Percentiles rank a stretch among this genome's conserved stretches.
These are phyloP conservation scores for Exophiala sideris DNA, from an alignment of 2,329 filamentous ascomycete species.

Conservation along the genomic window DNA sequence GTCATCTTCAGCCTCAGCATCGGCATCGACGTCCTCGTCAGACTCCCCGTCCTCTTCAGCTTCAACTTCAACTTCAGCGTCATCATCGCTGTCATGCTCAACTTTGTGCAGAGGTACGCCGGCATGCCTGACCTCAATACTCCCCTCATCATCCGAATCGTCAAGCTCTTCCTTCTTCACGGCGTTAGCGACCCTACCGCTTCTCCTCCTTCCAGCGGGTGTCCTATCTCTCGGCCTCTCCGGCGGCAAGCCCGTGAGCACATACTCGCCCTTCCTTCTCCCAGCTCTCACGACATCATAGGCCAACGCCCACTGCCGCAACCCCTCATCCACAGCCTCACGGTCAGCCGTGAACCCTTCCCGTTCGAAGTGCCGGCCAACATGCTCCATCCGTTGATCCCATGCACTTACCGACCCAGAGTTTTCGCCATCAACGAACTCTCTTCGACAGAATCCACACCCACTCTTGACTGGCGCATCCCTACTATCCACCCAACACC, in stretches of 20 bases:
- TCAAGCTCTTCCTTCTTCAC: constrained; percentile 5
- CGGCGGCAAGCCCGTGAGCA: constrained; percentile 17
- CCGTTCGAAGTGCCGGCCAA: constrained; percentile 76
- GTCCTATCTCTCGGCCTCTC: not conserved
- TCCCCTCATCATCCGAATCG: not conserved
- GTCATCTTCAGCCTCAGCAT: constrained; percentile 8
- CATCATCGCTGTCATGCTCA: not conserved
- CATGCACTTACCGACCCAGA: constrained; percentile 52
- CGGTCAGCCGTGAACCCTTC: constrained; percentile 28
- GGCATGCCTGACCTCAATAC: not conserved
- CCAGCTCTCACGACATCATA: constrained; percentile 30
- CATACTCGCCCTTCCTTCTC: constrained; percentile 17
- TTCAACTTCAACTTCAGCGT: not conserved
- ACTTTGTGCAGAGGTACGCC: not conserved
- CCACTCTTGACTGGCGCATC: constrained; percentile 61
- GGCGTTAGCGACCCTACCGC: not conserved
- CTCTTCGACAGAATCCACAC: constrained; percentile 55
- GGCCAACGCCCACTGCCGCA: constrained; percentile 39
- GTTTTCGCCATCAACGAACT: constrained; percentile 19
- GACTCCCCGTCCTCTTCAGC: constrained; percentile 3
- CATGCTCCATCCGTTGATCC: constrained; percentile 84
- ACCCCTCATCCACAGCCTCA: constrained; percentile 40
- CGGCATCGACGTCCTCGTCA: constrained; percentile 14
- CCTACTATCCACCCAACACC: constrained; percentile 61
- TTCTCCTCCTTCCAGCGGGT: constrained; percentile 4